These are phyloP conservation scores for Clarireedia monteithiana DNA, from an alignment of 2,329 filamentous ascomycete genomes.

Conservation along the genomic window DNA sequence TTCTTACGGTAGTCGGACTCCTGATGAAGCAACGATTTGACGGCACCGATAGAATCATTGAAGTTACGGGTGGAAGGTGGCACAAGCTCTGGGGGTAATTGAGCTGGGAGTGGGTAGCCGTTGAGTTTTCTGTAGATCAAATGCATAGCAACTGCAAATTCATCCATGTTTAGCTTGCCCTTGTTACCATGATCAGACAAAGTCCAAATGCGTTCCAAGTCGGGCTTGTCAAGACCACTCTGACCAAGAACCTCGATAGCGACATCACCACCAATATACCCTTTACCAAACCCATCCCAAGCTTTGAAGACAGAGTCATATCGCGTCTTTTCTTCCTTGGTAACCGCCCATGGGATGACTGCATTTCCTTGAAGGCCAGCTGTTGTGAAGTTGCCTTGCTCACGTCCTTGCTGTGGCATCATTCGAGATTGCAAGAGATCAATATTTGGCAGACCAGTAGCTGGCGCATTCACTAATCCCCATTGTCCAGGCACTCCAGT, in stretches of 20 bases:
- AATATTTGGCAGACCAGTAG: slow-evolving; percentile 85
- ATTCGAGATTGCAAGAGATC: slow-evolving; percentile 86
- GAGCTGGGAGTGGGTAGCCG: slow-evolving; percentile 83
- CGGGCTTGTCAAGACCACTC: slow-evolving; percentile 83
- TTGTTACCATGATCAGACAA: slow-evolving; percentile 90
- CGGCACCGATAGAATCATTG: slow-evolving; percentile 83
- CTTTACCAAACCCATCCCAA: slow-evolving; percentile 92
- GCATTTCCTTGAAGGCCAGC: slow-evolving; percentile 86
- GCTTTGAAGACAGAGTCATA: slow-evolving; percentile 93
- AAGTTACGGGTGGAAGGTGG: slow-evolving; percentile 92
- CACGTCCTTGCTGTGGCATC: slow-evolving; percentile 94
- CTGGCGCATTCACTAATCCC: slow-evolving; percentile 94
- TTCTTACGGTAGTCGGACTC: slow-evolving; percentile 87
- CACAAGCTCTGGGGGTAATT: slow-evolving; percentile 83
- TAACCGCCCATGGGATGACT: slow-evolving; percentile 96
- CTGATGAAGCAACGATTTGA: slow-evolving; percentile 82
- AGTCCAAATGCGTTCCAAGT: slow-evolving; percentile 91
- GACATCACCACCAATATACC: slow-evolving; percentile 83
- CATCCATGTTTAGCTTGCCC: slow-evolving; percentile 87
- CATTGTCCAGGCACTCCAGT: slow-evolving; percentile 91
- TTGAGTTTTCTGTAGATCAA: slow-evolving; percentile 96
- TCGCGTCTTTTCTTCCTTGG: slow-evolving; percentile 95
- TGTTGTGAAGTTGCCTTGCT: slow-evolving; percentile 74
- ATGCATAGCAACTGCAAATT: slow-evolving; percentile 98
- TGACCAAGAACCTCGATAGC: slow-evolving; percentile 97